Conservation (phyloP, 78 protist species). For the Dictyostelium firmibasis region DNA sequence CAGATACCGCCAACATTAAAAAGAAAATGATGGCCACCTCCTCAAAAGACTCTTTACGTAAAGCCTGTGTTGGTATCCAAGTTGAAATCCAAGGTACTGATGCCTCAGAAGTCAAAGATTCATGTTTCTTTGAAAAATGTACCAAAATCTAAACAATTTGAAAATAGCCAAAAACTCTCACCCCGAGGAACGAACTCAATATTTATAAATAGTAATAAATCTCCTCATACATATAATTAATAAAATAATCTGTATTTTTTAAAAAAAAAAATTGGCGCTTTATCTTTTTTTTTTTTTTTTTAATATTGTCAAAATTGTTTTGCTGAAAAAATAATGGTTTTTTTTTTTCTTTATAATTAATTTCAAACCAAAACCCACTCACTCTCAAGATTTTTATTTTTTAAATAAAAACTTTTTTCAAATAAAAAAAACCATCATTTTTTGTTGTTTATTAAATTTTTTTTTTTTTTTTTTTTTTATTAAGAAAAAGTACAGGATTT, state of each 20-base stretch:
- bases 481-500: background rate
- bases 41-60: constrained; percentile 90
- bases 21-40: constrained; percentile 94
- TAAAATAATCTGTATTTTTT: background rate
- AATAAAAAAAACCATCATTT: no score
- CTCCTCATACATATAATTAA: background rate
- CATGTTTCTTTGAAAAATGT: constrained; percentile 75
- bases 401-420: no score
- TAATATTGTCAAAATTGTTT: no score
- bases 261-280: no score
- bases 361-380: no score
- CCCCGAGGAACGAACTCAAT: background rate
- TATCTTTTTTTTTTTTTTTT: no score
- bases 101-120: constrained; percentile 79
- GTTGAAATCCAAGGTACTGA: constrained; percentile 95
- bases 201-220: background rate
- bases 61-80: constrained; percentile 91
- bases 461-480: no score
- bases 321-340: no score
- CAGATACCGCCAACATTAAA: constrained; percentile 88
- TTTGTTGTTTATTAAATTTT: no score
- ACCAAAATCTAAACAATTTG: constrained; percentile 37
- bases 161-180: background rate
- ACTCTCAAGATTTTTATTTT: no score
- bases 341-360: no score